Evolutionary conservation across 1,284 basidiomycete species (phyloP).

Genomic region (Leccinum angustisporum): DNA sequence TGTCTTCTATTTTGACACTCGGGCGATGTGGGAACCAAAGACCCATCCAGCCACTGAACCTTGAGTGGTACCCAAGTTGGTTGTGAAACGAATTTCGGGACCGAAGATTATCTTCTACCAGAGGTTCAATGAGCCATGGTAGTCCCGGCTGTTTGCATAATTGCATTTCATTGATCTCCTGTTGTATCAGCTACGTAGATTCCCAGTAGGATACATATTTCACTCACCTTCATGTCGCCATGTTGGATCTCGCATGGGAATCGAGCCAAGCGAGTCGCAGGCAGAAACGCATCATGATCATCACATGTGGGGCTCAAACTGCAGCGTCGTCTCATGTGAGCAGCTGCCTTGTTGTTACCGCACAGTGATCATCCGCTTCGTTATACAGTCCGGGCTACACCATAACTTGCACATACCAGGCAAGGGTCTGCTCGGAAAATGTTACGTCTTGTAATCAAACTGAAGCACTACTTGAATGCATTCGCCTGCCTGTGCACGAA

Average conservation of each 20-base stretch:
- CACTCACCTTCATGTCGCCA: neutral
- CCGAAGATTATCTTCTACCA: neutral
- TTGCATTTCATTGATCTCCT: neutral
- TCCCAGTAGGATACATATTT: neutral
- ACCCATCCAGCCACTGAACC: neutral
- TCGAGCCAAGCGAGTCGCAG: neutral
- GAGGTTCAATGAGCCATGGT: neutral
- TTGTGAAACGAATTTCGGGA: neutral
- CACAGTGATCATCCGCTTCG: neutral
- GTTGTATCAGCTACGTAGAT: neutral
- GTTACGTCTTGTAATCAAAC: neutral
- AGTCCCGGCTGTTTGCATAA: neutral
- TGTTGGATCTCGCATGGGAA: neutral
- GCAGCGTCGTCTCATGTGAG: too few species aligned
- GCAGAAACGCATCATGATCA: neutral
- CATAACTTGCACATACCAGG: neutral
- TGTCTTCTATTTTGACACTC: neutral
- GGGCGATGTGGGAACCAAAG: neutral
- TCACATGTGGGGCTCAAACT: neutral
- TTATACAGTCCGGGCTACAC: neutral
- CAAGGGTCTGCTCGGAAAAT: neutral
- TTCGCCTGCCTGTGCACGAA: neutral
- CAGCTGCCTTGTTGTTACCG: too few species aligned
- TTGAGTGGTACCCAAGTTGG: neutral
- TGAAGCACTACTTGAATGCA: neutral